phyloP scores from a whole-genome alignment of 2,329 filamentous ascomycete genomes.

The Fusarium duplospermum region DNA sequence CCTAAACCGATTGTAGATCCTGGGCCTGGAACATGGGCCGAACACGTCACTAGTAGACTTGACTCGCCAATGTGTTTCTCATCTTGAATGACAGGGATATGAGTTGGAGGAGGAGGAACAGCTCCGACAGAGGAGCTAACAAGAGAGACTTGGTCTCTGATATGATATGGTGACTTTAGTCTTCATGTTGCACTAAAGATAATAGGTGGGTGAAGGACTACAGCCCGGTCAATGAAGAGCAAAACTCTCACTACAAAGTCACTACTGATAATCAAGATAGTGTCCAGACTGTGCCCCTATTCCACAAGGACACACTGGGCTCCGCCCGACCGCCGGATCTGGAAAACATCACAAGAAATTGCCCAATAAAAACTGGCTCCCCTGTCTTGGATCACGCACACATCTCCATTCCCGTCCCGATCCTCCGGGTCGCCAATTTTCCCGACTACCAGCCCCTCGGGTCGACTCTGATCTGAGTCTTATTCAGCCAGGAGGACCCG shows the following conservation, averaged over 20 bases:
- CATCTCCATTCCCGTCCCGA: neutral
- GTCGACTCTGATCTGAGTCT: neutral
- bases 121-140: neutral
- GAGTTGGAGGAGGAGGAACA: neutral
- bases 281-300: neutral
- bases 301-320: neutral
- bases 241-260: neutral
- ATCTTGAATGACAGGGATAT: neutral
- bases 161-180: neutral
- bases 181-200: neutral
- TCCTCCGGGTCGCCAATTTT: constrained; percentile 3
- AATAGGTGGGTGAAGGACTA: neutral
- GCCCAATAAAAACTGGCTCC: constrained; percentile 4
- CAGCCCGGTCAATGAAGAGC: too few species aligned
- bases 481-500: neutral
- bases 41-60: neutral
- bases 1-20: neutral
- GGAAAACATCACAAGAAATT: neutral
- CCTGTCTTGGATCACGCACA: neutral
- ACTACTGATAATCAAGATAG: neutral
- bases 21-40: neutral
- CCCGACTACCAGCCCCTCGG: constrained; percentile 2
- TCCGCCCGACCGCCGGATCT: constrained; percentile 4
- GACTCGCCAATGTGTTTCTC: too few species aligned
- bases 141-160: neutral